Evolutionary conservation across 73 alveolate species (phyloP).

Genomic region (Paramecium bursaria): DNA sequence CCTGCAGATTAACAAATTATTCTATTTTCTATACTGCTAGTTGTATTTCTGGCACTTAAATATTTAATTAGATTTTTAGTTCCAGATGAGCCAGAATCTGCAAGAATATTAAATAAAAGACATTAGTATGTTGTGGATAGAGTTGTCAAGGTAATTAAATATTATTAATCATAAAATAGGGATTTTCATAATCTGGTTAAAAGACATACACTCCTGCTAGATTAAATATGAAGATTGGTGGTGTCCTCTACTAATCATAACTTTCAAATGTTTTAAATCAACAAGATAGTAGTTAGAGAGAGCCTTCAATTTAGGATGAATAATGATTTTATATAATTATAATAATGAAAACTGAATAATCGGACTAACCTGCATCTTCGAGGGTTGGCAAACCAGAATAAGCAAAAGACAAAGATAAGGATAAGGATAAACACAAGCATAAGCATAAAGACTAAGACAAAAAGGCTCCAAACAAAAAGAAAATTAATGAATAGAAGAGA

Average conservation of each 20-base stretch:
- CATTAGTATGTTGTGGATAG: conserved; percentile 32
- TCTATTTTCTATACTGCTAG: background rate
- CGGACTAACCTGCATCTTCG: too few relatives aligned
- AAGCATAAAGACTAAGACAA: too few relatives aligned
- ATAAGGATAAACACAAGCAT: too few relatives aligned
- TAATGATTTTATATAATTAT: too few relatives aligned
- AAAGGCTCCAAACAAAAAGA: too few relatives aligned
- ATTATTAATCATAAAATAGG: background rate
- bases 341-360: too few relatives aligned
- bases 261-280: too few relatives aligned
- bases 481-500: too few relatives aligned
- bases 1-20: background rate
- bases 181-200: background rate
- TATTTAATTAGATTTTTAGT: conserved; percentile 20
- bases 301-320: too few relatives aligned
- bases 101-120: conserved; percentile 36
- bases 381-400: background rate
- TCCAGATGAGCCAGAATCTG: conserved; percentile 60
- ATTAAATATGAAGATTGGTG: background rate
- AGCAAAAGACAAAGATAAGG: background rate
- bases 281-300: too few relatives aligned
- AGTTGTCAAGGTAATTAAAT: conserved; percentile 17
- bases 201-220: background rate
- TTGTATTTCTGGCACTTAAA: conserved; percentile 51
- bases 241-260: background rate